Conservation (phyloP, 2,329 filamentous ascomycete genomes). For the Mollisia scopiformis region DNA sequence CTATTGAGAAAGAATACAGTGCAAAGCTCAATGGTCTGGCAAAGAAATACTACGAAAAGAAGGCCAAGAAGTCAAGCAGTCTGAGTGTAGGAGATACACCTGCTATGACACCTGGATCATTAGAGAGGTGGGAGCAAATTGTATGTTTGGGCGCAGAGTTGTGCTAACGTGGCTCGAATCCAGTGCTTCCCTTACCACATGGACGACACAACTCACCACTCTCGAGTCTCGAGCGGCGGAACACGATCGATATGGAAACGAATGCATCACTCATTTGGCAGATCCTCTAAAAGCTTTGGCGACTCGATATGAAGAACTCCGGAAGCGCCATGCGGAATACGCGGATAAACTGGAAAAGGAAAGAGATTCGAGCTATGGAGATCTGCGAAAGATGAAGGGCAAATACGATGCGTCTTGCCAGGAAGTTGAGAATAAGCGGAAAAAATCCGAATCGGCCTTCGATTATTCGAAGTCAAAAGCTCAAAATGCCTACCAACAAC, state of each 20-base stretch:
- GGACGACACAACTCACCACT: constrained; percentile 90
- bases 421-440: constrained; percentile 90
- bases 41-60: constrained; percentile 98
- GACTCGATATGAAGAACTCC: constrained; percentile 82
- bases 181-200: constrained; percentile 93
- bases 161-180: constrained; percentile 32
- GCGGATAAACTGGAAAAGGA: constrained; percentile 88
- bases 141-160: constrained; percentile 7
- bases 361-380: constrained; percentile 79
- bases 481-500: constrained; percentile 88
- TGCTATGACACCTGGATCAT: constrained; percentile 88
- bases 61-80: constrained; percentile 83
- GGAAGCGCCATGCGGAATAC: constrained; percentile 89
- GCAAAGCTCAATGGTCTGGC: constrained; percentile 84
- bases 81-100: constrained; percentile 94
- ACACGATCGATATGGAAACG: constrained; percentile 82
- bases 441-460: constrained; percentile 93
- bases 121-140: constrained; percentile 69
- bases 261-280: constrained; percentile 79
- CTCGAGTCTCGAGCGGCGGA: constrained; percentile 86
- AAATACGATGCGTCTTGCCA: constrained; percentile 94
- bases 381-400: constrained; percentile 86
- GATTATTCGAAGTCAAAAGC: constrained; percentile 86
- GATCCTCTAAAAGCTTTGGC: constrained; percentile 81
- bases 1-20: constrained; percentile 96